Conservation (phyloP, 805 yeast genomes). For the Kodamaea sagamina region DNA sequence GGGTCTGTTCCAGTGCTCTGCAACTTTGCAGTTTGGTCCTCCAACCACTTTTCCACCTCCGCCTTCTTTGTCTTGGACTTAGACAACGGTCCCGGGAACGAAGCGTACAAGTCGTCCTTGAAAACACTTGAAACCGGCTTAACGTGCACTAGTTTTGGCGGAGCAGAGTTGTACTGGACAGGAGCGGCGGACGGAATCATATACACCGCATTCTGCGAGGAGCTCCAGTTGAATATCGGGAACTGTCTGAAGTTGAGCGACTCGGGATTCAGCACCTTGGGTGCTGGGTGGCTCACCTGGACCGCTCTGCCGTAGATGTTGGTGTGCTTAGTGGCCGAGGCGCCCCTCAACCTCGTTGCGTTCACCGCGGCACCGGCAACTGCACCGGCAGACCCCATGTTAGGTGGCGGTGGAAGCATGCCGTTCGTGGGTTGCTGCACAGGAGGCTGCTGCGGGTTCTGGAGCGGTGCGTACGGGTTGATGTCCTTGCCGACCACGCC, state of each 20-base stretch:
- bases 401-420: conserved; percentile 9
- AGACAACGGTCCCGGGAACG: conserved; percentile 70
- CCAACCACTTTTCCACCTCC: conserved; percentile 66
- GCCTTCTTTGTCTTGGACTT: conserved; percentile 59
- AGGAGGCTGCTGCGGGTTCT: conserved; percentile 13
- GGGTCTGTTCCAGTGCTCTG: background rate
- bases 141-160: conserved; percentile 34
- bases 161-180: background rate
- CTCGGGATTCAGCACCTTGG: conserved; percentile 49
- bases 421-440: conserved; percentile 7
- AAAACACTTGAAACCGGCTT: conserved; percentile 20
- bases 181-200: conserved; percentile 28
- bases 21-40: conserved; percentile 21
- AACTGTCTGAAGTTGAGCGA: conserved; percentile 62
- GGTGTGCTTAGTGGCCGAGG: conserved; percentile 20
- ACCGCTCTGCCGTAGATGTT: conserved; percentile 18
- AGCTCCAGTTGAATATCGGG: conserved; percentile 71
- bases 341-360: conserved; percentile 24
- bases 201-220: conserved; percentile 28
- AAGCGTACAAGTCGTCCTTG: conserved; percentile 28
- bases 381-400: conserved; percentile 13
- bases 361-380: conserved; percentile 12
- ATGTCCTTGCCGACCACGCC: conserved; percentile 41
- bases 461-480: conserved; percentile 45
- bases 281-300: conserved; percentile 22